These are phyloP conservation scores for Penicillium nordicum DNA, from an alignment of 2,329 filamentous ascomycete species.

Conservation along the genomic window DNA sequence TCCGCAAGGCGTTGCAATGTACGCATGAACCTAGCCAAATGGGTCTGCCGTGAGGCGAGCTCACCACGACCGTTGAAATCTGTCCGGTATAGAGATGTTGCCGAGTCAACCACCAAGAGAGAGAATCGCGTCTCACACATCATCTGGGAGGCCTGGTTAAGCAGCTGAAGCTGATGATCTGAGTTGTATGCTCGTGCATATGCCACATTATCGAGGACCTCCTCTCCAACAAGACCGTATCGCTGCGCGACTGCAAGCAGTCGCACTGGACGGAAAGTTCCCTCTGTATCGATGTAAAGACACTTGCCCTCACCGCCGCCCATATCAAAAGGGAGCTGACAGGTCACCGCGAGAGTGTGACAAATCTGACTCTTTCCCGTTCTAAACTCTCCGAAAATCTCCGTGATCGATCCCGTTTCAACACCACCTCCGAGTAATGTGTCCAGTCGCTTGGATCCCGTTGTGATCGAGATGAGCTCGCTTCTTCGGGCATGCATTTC, in stretches of 20 bases:
- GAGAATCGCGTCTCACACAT: constrained; percentile 99
- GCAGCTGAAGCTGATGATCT: constrained; percentile 90
- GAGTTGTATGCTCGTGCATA: constrained; percentile 98
- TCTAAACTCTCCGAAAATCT: constrained; percentile 96
- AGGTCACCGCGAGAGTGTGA: constrained; percentile 96
- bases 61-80: constrained; percentile 97
- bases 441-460: constrained; percentile 94
- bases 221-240: constrained; percentile 91
- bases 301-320: constrained; percentile 98
- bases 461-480: constrained; percentile 96
- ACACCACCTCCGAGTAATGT: constrained; percentile 90
- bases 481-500: constrained; percentile 98
- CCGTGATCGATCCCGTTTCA: constrained; percentile 95
- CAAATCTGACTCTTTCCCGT: constrained; percentile 99
- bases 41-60: constrained; percentile 78
- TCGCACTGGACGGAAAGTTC: constrained; percentile 90
- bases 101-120: constrained; percentile 90
- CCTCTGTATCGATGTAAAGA: constrained; percentile 96
- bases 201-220: constrained; percentile 96
- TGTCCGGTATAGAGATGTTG: constrained; percentile 90
- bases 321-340: constrained; percentile 97
- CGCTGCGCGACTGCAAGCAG: constrained; percentile 88
- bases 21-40: constrained; percentile 50
- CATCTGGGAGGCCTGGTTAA: constrained; percentile 95
- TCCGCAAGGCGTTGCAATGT: constrained; percentile 54